Evolutionary conservation across 2,329 filamentous ascomycete species (phyloP).

Genomic region (Didymella arachidicola): DNA sequence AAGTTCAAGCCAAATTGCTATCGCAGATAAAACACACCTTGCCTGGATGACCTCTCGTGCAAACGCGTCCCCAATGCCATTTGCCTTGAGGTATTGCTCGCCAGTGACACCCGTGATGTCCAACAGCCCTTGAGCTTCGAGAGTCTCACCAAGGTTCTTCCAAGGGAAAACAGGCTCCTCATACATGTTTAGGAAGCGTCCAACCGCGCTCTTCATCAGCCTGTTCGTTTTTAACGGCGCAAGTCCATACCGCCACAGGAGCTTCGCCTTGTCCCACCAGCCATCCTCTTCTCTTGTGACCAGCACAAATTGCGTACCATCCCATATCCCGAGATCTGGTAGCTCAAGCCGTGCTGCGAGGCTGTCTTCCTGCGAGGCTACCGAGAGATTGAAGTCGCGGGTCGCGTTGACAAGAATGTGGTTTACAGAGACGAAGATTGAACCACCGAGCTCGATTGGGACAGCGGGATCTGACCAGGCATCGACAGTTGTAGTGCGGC

Average conservation of each 20-base stretch:
- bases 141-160: constrained; percentile 72
- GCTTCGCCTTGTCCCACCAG: constrained; percentile 82
- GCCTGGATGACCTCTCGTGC: constrained; percentile 86
- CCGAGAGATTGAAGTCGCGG: constrained; percentile 72
- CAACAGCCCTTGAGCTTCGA: constrained; percentile 71
- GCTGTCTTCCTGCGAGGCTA: constrained; percentile 51
- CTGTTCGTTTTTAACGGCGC: constrained; percentile 77
- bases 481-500: constrained; percentile 84
- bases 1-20: neutral
- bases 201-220: constrained; percentile 75
- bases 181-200: constrained; percentile 81
- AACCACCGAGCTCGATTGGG: constrained; percentile 86
- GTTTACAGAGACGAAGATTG: constrained; percentile 89
- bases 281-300: constrained; percentile 65
- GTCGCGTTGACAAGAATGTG: constrained; percentile 80
- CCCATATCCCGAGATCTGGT: constrained; percentile 77
- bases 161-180: constrained; percentile 85
- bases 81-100: constrained; percentile 71
- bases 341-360: constrained; percentile 25
- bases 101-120: constrained; percentile 75
- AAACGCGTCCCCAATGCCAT: constrained; percentile 73
- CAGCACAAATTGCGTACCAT: constrained; percentile 78
- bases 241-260: constrained; percentile 85
- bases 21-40: constrained; percentile 29
- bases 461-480: constrained; percentile 71